phyloP scores from a whole-genome alignment of 2,329 filamentous ascomycete genomes.

The Harringtonia aguacate region DNA sequence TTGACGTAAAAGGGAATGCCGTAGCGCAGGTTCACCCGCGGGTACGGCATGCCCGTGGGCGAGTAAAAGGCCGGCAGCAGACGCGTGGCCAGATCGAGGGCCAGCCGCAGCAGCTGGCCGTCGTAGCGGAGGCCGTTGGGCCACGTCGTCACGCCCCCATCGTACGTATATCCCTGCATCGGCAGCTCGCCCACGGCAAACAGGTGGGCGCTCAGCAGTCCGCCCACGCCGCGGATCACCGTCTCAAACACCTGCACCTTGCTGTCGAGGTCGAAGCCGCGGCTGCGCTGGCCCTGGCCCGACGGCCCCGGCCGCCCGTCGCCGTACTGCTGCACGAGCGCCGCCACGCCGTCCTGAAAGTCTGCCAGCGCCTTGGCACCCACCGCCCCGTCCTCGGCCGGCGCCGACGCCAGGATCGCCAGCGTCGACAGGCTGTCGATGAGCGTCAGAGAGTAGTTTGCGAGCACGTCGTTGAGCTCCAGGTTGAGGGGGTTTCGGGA shows the following conservation, averaged over 20 bases:
- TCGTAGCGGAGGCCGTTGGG: constrained; percentile 71
- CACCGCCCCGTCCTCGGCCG: constrained; percentile 39
- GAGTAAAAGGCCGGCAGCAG: constrained; percentile 89
- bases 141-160: constrained; percentile 45
- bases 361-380: constrained; percentile 53
- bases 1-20: constrained; percentile 85
- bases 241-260: constrained; percentile 99
- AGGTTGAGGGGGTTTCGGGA: constrained; percentile 66
- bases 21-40: constrained; percentile 79
- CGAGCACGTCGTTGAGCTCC: constrained; percentile 88
- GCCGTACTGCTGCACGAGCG: constrained; percentile 74
- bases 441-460: constrained; percentile 91
- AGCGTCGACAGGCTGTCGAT: constrained; percentile 93
- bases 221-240: constrained; percentile 85
- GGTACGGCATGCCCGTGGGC: constrained; percentile 84
- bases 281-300: constrained; percentile 60
- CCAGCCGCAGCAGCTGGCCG: constrained; percentile 82
- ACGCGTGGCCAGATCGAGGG: constrained; percentile 72
- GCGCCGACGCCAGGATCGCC: constrained; percentile 76
- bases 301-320: constrained; percentile 62
- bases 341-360: constrained; percentile 71
- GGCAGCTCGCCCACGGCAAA: constrained; percentile 88
- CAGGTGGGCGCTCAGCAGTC: constrained; percentile 81
- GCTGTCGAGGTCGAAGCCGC: constrained; percentile 89
- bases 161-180: constrained; percentile 56